Conservation (phyloP, 1,284 basidiomycete species). For the Neonothopanus nambi region DNA sequence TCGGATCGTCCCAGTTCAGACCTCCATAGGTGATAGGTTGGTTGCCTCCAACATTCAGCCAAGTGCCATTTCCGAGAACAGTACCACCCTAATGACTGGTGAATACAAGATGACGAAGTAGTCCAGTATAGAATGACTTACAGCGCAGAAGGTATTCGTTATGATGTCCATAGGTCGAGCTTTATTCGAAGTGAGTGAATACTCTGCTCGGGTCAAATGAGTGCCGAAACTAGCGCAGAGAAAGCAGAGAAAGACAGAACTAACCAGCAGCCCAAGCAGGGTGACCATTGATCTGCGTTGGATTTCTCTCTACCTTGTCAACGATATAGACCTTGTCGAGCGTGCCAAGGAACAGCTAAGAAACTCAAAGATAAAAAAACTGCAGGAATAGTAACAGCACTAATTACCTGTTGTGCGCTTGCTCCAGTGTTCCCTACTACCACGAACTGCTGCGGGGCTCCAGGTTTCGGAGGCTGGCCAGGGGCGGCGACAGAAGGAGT, state of each 20-base stretch:
- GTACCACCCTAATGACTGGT: constrained; percentile 49
- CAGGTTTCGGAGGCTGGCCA: constrained; percentile 42
- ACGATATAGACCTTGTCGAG: constrained; percentile 58
- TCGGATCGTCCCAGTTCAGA: constrained; percentile 39
- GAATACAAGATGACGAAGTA: constrained; percentile 3
- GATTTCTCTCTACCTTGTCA: constrained; percentile 71
- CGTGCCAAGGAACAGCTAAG: constrained; percentile 60
- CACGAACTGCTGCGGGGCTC: constrained; percentile 52
- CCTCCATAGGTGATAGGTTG: constrained; percentile 57
- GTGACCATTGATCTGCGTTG: constrained; percentile 55
- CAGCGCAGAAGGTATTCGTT: constrained; percentile 74
- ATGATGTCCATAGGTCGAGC: constrained; percentile 60
- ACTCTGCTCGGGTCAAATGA: constrained; percentile 40
- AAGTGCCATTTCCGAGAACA: constrained; percentile 68
- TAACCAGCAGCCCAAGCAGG: constrained; percentile 66
- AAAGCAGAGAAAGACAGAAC: constrained; percentile 9
- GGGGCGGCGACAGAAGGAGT: constrained; percentile 17
- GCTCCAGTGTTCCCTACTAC: constrained; percentile 68
- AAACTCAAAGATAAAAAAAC: neutral
- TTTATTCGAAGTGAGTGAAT: constrained; percentile 42
- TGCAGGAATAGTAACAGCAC: constrained; percentile 14
- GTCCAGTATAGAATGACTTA: constrained; percentile 26
- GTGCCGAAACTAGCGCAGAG: neutral
- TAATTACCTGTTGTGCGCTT: constrained; percentile 67
- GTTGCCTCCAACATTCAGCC: constrained; percentile 66